Percentiles rank a stretch among this genome's conserved stretches.
These are phyloP conservation scores for Durio zibethinus DNA, from an alignment of 345 rosid genomes.

Conservation along the genomic window DNA sequence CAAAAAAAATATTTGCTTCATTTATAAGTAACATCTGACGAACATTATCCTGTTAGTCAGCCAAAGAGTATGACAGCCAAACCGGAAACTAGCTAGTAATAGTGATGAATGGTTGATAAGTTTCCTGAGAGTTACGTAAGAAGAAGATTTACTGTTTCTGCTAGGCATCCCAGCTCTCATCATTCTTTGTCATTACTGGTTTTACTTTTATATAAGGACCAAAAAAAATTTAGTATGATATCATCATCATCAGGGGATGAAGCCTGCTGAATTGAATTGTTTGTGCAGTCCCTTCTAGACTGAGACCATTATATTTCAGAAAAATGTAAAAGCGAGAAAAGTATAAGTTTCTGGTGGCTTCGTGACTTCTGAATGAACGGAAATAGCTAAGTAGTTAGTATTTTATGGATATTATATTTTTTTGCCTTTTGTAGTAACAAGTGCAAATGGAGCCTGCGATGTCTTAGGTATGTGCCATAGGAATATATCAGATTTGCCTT, in stretches of 20 bases:
- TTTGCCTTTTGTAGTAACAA: not conserved
- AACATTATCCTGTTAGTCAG: not conserved
- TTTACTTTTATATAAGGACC: not conserved
- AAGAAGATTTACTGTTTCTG: not conserved
- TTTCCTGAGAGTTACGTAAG: not conserved
- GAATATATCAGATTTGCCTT: not conserved
- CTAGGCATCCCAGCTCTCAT: not conserved
- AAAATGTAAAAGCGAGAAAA: not conserved
- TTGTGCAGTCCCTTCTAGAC: not conserved
- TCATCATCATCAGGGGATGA: not conserved
- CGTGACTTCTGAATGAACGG: not conserved
- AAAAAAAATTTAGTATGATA: not conserved
- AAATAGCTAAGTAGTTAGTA: not conserved
- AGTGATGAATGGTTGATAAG: not conserved
- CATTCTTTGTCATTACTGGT: not conserved
- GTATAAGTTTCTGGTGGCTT: slow-evolving; percentile 2
- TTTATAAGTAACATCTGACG: not conserved
- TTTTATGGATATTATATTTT: not conserved
- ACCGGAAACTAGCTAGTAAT: not conserved
- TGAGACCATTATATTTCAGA: not conserved
- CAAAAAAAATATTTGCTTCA: not conserved
- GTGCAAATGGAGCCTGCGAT: not conserved
- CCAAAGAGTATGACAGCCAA: not conserved
- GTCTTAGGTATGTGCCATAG: not conserved
- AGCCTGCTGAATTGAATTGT: not conserved